Evolutionary conservation across 352 stramenopile genomes (phyloP), one percentile per base, ranked within the genome.

Genomic region (Stramenopiles sp.): DNA sequence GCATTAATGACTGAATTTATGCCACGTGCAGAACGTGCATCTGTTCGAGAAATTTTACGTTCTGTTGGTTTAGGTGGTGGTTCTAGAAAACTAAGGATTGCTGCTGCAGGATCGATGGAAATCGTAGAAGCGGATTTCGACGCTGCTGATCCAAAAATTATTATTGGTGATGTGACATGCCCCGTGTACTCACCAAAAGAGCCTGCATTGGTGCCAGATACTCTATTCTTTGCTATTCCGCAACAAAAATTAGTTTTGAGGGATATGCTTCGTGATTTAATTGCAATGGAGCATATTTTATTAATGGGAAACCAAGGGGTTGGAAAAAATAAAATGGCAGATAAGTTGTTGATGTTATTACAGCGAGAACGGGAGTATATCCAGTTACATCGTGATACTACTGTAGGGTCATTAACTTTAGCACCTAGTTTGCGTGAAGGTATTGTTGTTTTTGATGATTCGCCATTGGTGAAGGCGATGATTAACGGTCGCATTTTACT

Each of bases 321-420:
- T 0, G 93, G 93, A 43, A 98, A 98, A 81, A 98, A 97, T 85
- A 96, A 95, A 76, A 86, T 98, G 32, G 90, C 91, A 23, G 93
- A 98, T 83, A 83, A 90, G 0, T 79, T 97, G 20, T 80, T 97
- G n/a, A 86, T 93, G 79, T 84, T 95, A 7, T 78, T 97, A 13
- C 82, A 95, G 74, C 92, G 91, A 79, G 93, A 98, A 80, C 87
- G 94, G 79, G 94, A 98, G 86, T 98, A 98, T 83, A 92, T 97
- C 79, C 94, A 98, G 81, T 89, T 98, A 0, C 94, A 98, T 82
- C 87, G 94, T 79, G 93, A 93, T 88, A 97, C 93, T 27, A 98
- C 94, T 0, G 88, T 98, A 65, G 86, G 93, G 83, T 94, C 89
- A n/a, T 84, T 98, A 73, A 96, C 92, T 53, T 83, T 94, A 0